Evolutionary conservation across 306 rosid genomes (phyloP).

Genomic region (Corylus heterophylla): DNA sequence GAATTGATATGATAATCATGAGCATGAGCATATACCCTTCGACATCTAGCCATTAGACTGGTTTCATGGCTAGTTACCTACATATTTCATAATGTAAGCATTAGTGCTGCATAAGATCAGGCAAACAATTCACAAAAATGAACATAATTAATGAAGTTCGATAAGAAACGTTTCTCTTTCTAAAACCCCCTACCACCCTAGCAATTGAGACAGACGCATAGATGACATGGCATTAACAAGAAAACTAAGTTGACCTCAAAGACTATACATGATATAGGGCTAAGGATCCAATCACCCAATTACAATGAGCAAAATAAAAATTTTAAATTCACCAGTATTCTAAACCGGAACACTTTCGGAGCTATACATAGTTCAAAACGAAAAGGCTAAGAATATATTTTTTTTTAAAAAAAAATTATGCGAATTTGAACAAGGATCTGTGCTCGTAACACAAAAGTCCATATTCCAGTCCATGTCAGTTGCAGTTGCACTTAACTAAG

Average conservation of each 20-base stretch:
- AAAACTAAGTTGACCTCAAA: background rate
- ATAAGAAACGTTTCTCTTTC: conserved; percentile 13
- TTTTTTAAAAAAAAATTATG: background rate
- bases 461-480: background rate
- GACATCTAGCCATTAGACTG: conserved; percentile 85
- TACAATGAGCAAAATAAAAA: background rate
- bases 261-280: background rate
- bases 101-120: conserved; percentile 32
- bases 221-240: background rate
- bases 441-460: background rate
- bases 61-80: conserved; percentile 90
- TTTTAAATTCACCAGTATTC: background rate
- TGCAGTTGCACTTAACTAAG: background rate
- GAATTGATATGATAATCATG: conserved; percentile 99
- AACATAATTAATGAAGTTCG: conserved; percentile 10
- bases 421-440: background rate
- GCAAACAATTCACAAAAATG: conserved; percentile 13
- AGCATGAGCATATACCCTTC: conserved; percentile 97
- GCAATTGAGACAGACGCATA: background rate
- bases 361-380: background rate
- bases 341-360: background rate
- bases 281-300: background rate
- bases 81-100: conserved; percentile 31
- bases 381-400: background rate
- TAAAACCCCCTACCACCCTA: background rate